phyloP scores from a whole-genome alignment of 202 grass and related monocot species.

The Eragrostis tef region DNA sequence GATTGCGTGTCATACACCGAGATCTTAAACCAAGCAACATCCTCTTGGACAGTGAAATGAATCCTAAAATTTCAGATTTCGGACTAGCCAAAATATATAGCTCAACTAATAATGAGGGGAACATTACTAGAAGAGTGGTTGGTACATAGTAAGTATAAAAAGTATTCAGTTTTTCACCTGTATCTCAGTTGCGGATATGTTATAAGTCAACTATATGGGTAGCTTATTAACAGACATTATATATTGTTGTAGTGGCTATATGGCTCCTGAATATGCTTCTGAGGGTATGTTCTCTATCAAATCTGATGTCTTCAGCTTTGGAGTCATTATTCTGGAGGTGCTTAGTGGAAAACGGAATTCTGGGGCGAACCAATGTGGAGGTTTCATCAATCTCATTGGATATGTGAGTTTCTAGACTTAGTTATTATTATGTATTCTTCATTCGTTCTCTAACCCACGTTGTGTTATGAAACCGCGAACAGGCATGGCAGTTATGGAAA shows the following conservation, averaged over 20 bases:
- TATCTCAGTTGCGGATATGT: background rate
- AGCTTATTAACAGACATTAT: background rate
- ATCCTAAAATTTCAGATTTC: slow-evolving; percentile 58
- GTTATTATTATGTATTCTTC: background rate
- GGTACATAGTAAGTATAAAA: slow-evolving; percentile 50
- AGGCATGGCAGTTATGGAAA: slow-evolving; percentile 62
- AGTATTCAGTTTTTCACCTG: too few relatives aligned
- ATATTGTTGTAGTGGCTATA: slow-evolving; percentile 45
- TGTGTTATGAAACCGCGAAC: background rate
- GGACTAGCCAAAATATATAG: slow-evolving; percentile 51
- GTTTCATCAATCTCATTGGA: slow-evolving; percentile 59
- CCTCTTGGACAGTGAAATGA: slow-evolving; percentile 52
- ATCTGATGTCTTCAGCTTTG: slow-evolving; percentile 64
- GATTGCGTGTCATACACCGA: slow-evolving; percentile 34
- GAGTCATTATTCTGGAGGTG: slow-evolving; percentile 57
- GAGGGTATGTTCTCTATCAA: slow-evolving; percentile 56
- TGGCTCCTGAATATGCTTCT: too few relatives aligned
- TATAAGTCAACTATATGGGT: background rate
- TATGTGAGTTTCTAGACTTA: slow-evolving; percentile 41
- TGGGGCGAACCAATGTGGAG: slow-evolving; percentile 20
- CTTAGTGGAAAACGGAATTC: slow-evolving; percentile 58
- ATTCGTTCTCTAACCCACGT: background rate
- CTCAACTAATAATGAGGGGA: slow-evolving; percentile 19
- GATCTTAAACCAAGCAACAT: too few relatives aligned
- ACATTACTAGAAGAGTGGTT: slow-evolving; percentile 39